phyloP scores from a whole-genome alignment of 495 filamentous ascomycete genomes.

The Penicillium macrosclerotiorum region DNA sequence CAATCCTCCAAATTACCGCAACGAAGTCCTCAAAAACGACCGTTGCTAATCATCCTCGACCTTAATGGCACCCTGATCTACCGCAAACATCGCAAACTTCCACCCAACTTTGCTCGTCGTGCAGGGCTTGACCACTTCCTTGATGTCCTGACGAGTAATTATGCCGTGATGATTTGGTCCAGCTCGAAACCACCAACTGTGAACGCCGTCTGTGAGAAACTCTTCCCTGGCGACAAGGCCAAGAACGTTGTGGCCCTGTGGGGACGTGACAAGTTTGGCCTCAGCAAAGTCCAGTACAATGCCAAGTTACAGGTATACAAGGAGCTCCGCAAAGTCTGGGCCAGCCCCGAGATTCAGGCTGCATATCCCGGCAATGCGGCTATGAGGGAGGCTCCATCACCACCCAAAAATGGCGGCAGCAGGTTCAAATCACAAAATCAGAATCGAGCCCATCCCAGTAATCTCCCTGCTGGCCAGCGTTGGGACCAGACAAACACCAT shows the following conservation, averaged over 20 bases:
- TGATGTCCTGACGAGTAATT: conserved; percentile 59
- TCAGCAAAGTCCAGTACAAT: conserved; percentile 60
- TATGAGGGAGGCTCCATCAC: background rate
- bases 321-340: conserved; percentile 70
- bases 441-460: background rate
- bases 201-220: conserved; percentile 49
- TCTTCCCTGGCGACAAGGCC: conserved; percentile 43
- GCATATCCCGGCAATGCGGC: conserved; percentile 39
- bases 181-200: conserved; percentile 75
- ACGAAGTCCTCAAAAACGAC: conserved; percentile 29
- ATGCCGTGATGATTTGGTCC: conserved; percentile 87
- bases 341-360: conserved; percentile 45
- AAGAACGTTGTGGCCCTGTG: conserved; percentile 63
- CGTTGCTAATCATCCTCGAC: conserved; percentile 79
- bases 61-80: conserved; percentile 87
- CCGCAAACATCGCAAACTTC: conserved; percentile 53
- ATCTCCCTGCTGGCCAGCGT: conserved; percentile 3
- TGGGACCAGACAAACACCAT: conserved; percentile 90
- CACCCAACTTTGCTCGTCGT: conserved; percentile 56
- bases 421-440: background rate
- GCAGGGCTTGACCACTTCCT: conserved; percentile 66
- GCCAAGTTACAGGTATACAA: conserved; percentile 87
- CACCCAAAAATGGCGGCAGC: background rate
- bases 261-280: conserved; percentile 75
- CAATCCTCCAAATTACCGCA: conserved; percentile 35